Percentiles rank a stretch among this genome's conserved stretches.
Conservation (phyloP, 2,329 filamentous ascomycete genomes). For the Pseudonectria foliicola region DNA sequence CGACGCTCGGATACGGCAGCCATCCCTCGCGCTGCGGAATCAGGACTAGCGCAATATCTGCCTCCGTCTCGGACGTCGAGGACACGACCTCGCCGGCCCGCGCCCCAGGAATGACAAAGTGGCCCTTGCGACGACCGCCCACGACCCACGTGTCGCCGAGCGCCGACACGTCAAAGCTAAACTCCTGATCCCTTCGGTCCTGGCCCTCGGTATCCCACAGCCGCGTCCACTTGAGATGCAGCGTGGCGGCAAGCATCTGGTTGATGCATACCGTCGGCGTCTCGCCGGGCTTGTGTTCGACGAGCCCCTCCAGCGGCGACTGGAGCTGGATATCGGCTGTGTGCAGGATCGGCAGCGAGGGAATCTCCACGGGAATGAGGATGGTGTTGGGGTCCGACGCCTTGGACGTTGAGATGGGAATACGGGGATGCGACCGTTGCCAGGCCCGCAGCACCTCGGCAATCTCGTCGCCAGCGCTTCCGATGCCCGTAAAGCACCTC, state of each 20-base stretch:
- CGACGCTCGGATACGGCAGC: slow-evolving; percentile 69
- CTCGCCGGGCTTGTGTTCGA: slow-evolving; percentile 24
- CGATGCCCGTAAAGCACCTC: slow-evolving; percentile 43
- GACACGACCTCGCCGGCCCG: slow-evolving; percentile 34
- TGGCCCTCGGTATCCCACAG: slow-evolving; percentile 48
- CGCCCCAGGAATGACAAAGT: slow-evolving; percentile 55
- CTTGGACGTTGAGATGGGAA: slow-evolving; percentile 19
- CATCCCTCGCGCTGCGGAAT: slow-evolving; percentile 74
- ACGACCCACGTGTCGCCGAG: slow-evolving; percentile 75
- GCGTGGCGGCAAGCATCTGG: slow-evolving; percentile 55
- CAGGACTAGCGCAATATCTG: slow-evolving; percentile 62
- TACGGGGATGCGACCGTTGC: slow-evolving; percentile 22
- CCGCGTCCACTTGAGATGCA: slow-evolving; percentile 57
- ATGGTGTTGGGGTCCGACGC: slow-evolving; percentile 52
- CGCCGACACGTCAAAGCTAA: slow-evolving; percentile 75
- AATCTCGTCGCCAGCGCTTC: slow-evolving; percentile 25
- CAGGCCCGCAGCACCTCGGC: slow-evolving; percentile 25
- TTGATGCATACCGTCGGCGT: slow-evolving; percentile 50
- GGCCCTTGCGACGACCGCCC: slow-evolving; percentile 71
- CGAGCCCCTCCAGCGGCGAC: slow-evolving; percentile 25
- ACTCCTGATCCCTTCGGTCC: slow-evolving; percentile 52
- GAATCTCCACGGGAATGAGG: slow-evolving; percentile 83
- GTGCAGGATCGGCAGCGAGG: slow-evolving; percentile 73
- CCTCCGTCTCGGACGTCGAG: slow-evolving; percentile 43
- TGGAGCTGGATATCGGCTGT: slow-evolving; percentile 62